Evolutionary conservation across 2,329 filamentous ascomycete species (phyloP), one percentile per base, ranked within the genome.

Genomic region (Penicillium sp.): DNA sequence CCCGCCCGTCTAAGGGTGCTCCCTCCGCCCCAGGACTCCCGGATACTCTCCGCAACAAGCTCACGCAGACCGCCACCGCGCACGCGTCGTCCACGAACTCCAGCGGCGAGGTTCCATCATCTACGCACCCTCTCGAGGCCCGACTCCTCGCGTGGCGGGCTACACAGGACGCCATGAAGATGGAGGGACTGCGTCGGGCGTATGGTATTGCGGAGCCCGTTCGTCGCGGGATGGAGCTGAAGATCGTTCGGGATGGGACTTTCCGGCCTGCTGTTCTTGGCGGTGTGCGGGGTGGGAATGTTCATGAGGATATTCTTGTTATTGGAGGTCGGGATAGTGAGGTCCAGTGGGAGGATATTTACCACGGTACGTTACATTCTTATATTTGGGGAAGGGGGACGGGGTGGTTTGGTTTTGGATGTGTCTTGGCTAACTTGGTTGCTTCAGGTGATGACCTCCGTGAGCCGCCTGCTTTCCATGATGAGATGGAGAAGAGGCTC

Each of bases 141-240:
- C 92, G 94, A 62, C 89, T 99, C 58, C 85, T 88, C 71, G 85
- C 87, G 72, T 99, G 94, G 94, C 90, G 93, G 77, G 82, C 88
- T 58, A 96, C 93, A 42, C 93, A 97, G 79, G 89, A 96, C 69
- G 76, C 81, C 35, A 78, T 96, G 73, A 94, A 96, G 78, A 94
- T 96, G 90, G 87, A 93, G 79, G 83, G 87, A 52, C 85, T 97
- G 69, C 87, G 91, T 64, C 89, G 91, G 65, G 88, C 91, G 47
- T 97, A 92, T 76, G 94, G 94, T 64, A 88, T 97, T 69, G 91
- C 90, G 27, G 94, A 97, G 83, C 94, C 94, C 3, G 87, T 97
- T 69, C 87, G 92, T 57, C 86, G 93, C 54, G 90, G 89, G 61
- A 97, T 99, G 94, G 94, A 99, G 82, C 83, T 96, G 75, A 90